phyloP scores from a whole-genome alignment of 1,284 basidiomycete genomes.

The Thelephora terrestris region DNA sequence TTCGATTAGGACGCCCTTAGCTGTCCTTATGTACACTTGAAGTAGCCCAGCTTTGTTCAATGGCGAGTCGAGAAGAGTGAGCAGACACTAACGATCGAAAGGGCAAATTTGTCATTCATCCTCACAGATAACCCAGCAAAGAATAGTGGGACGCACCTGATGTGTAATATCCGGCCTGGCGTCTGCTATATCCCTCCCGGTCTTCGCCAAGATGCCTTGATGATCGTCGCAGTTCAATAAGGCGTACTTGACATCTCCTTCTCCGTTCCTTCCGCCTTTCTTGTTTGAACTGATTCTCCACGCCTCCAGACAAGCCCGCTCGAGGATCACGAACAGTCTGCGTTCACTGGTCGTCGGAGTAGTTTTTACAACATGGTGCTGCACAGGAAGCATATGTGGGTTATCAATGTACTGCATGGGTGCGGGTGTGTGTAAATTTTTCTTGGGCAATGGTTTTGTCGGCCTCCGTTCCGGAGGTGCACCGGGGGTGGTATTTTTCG shows the following conservation, averaged over 20 bases:
- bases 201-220: constrained; percentile 97
- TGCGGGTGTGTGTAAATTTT: constrained; percentile 12
- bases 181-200: constrained; percentile 95
- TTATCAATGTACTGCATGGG: constrained; percentile 40
- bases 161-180: constrained; percentile 98
- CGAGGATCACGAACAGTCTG: constrained; percentile 82
- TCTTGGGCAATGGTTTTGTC: constrained; percentile 34
- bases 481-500: constrained; percentile 27
- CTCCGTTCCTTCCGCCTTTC: constrained; percentile 53
- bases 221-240: constrained; percentile 98
- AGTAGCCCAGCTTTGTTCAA: constrained; percentile 95
- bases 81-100: constrained; percentile 58
- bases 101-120: constrained; percentile 3
- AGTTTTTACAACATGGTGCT: constrained; percentile 69
- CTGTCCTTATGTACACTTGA: constrained; percentile 98
- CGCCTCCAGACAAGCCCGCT: constrained; percentile 92
- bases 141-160: constrained; percentile 52
- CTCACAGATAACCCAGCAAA: neutral
- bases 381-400: constrained; percentile 71
- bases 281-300: constrained; percentile 72
- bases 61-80: constrained; percentile 95
- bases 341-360: constrained; percentile 36
- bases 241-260: constrained; percentile 89
- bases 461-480: constrained; percentile 31
- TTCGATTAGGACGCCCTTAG: constrained; percentile 94